Percentiles rank a stretch among this genome's conserved stretches.
These are phyloP conservation scores for Adansonia digitata DNA, from an alignment of 345 rosid genomes.

Conservation along the genomic window DNA sequence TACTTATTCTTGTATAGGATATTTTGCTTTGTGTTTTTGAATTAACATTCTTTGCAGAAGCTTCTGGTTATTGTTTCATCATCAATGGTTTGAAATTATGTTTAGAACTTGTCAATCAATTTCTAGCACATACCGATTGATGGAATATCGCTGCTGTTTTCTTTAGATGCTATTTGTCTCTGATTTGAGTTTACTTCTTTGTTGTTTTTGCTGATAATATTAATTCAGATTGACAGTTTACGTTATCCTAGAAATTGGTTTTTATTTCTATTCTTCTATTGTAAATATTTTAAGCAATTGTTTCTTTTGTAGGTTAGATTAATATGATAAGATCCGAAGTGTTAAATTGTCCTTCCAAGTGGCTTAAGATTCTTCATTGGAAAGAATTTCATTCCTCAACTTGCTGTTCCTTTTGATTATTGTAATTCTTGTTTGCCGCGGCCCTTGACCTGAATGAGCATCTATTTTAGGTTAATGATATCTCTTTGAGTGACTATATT, in stretches of 20 bases:
- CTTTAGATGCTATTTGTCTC: background rate
- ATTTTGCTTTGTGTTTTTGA: background rate
- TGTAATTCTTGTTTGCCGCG: background rate
- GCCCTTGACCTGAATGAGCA: background rate
- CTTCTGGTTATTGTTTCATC: background rate
- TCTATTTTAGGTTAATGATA: conserved; percentile 50
- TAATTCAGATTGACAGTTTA: too few species aligned
- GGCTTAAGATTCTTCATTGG: background rate
- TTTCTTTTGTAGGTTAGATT: background rate
- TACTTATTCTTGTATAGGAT: background rate
- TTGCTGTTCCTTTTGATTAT: background rate
- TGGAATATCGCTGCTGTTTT: background rate
- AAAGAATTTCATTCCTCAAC: background rate
- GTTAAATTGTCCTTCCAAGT: too few species aligned
- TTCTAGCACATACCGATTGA: background rate
- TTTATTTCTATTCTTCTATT: too few species aligned
- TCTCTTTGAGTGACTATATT: conserved; percentile 66
- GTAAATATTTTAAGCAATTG: too few species aligned
- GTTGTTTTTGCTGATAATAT: too few species aligned
- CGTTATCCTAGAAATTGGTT: too few species aligned
- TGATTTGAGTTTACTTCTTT: background rate
- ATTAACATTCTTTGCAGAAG: background rate
- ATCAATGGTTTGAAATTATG: background rate
- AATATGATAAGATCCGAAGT: background rate
- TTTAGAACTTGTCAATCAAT: background rate